Percentiles rank a stretch among this genome's conserved stretches.
phyloP scores from a whole-genome alignment of 1,284 basidiomycete species.

The Trametes versicolor region DNA sequence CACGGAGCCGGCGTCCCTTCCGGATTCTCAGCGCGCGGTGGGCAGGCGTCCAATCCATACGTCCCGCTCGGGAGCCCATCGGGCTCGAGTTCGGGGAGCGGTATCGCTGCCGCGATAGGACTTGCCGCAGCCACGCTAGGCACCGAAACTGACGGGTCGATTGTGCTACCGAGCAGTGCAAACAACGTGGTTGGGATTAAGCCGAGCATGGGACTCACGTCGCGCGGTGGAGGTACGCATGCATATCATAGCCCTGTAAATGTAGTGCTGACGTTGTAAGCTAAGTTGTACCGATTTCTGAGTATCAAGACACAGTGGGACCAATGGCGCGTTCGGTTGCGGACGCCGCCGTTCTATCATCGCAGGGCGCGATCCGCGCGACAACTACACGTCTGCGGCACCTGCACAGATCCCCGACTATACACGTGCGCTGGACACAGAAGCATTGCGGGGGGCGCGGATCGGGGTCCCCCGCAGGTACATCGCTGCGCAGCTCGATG shows the following conservation, averaged over 20 bases:
- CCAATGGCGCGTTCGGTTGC: slow-evolving; percentile 57
- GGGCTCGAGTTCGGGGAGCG: slow-evolving; percentile 74
- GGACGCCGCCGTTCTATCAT: slow-evolving; percentile 58
- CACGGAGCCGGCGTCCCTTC: slow-evolving; percentile 63
- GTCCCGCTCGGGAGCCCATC: slow-evolving; percentile 68
- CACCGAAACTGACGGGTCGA: slow-evolving; percentile 74
- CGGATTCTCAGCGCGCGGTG: slow-evolving; percentile 75
- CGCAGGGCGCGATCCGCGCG: slow-evolving; percentile 55
- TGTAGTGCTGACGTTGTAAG: not conserved
- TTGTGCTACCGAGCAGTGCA: slow-evolving; percentile 55
- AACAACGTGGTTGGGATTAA: slow-evolving; percentile 63
- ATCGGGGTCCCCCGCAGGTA: slow-evolving; percentile 52
- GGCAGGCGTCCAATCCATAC: slow-evolving; percentile 69
- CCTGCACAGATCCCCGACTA: slow-evolving; percentile 52
- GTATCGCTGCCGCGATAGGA: slow-evolving; percentile 68
- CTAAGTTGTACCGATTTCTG: slow-evolving; percentile 59
- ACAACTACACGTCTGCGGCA: slow-evolving; percentile 55
- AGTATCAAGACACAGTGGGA: slow-evolving; percentile 60
- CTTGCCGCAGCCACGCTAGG: slow-evolving; percentile 68
- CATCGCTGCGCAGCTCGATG: slow-evolving; percentile 38
- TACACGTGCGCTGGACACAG: slow-evolving; percentile 46
- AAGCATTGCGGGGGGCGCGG: slow-evolving; percentile 50
- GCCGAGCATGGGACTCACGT: slow-evolving; percentile 61
- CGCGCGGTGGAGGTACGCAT: slow-evolving; percentile 54
- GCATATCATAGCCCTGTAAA: not conserved